Evolutionary conservation across 2,329 filamentous ascomycete genomes (phyloP), one percentile per base, ranked within the genome.

Genomic region (Stagonosporopsis rhizophila): DNA sequence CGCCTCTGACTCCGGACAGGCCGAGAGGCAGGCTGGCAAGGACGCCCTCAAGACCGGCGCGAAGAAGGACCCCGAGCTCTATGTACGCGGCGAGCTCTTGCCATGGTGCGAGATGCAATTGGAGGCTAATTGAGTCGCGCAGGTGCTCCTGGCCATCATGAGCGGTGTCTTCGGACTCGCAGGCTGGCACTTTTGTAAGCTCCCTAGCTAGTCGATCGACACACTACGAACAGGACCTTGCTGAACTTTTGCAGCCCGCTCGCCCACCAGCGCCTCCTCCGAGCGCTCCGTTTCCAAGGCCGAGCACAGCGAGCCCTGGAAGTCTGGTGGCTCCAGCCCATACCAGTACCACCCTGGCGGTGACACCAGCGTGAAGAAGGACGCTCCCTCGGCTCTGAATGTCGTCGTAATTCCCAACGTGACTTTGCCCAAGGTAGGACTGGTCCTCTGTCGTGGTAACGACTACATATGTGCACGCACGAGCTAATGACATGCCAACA

Each of bases 121-220:
- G 53, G 50, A 47, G 44, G 69, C 70, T 74, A 64, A 74, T 66
- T 55, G 41, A 51, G 41, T 28, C 40, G 17, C 32, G 56, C 72
- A 98, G 95, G 87, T 98, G 74, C 89, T 99, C 66, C 86, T 93
- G 64, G 91, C 87, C 74, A 88, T 98, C 77, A 96, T 98, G 92
- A 88, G 89, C 71, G 88, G 89, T 77, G 90, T 91, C 71, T 90
- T 97, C 74, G 88, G 88, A 73, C 87, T 95, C 70, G 94, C 91
- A 67, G 94, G 94, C 76, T 96, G 88, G 87, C 92, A 93, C 82
- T 91, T 95, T 72, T 89, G 89, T 91, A 84, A 75, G 79, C 55
- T 56, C 41, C 49, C 55, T 25, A 45, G 46, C 44, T 41, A 44
- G 46, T 47, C 40, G n/a, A 34, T 28, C 20, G 48, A 59, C 49